Percentiles rank a stretch among this genome's conserved stretches.
Evolutionary conservation across 345 rosid genomes (phyloP).

Genomic region (Eucalyptus erythrocorys): DNA sequence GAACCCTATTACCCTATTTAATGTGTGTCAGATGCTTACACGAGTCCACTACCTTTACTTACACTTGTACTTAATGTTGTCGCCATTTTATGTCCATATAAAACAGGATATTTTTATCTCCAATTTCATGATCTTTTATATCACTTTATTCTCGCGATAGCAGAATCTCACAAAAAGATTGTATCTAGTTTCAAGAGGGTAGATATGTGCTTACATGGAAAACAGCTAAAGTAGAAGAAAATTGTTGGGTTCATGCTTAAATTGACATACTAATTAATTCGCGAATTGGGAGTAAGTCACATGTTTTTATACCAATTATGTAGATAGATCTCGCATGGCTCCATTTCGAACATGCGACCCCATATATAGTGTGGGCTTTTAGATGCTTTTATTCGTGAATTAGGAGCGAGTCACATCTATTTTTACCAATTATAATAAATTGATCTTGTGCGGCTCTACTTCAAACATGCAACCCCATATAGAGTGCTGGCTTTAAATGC

Average conservation of each 20-base stretch:
- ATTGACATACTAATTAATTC: background rate
- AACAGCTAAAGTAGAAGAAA: background rate
- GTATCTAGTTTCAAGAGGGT: background rate
- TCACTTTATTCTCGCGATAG: background rate
- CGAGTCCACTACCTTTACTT: background rate
- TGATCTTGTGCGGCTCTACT: background rate
- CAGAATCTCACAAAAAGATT: background rate
- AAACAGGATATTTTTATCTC: background rate
- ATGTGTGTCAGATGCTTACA: background rate
- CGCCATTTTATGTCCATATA: background rate
- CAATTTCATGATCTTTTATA: background rate
- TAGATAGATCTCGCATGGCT: background rate
- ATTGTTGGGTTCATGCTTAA: background rate
- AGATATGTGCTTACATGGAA: background rate
- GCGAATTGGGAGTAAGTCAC: background rate
- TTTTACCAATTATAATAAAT: background rate
- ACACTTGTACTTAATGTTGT: background rate
- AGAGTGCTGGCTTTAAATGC: fast-evolving
- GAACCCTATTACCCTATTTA: too few relatives aligned
- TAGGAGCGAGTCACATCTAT: background rate
- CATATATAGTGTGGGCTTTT: background rate
- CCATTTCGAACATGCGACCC: background rate
- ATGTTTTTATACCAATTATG: background rate
- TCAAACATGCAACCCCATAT: background rate
- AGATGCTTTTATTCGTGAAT: background rate